A percentile compares a stretch with the other conserved stretches of the same genome.
phyloP scores from a whole-genome alignment of 768 basidiomycete genomes.

The Collybia sordida region DNA sequence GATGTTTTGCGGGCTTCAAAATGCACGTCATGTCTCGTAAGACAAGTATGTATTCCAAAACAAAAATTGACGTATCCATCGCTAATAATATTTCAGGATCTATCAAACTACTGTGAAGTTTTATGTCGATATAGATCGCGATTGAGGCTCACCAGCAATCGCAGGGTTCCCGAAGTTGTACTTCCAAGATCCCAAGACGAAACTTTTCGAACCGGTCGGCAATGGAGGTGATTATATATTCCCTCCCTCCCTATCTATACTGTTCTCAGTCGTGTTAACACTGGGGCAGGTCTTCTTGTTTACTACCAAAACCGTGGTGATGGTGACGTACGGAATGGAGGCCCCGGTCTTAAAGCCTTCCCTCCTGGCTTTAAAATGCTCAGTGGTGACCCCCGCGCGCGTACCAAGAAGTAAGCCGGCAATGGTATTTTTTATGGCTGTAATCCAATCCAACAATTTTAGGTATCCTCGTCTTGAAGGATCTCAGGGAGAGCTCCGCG shows the following conservation, averaged over 20 bases:
- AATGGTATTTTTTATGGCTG: not conserved
- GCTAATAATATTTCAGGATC: slow-evolving; percentile 22
- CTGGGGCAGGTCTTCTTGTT: slow-evolving; percentile 30
- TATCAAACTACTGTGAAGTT: slow-evolving; percentile 38
- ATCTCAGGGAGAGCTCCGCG: slow-evolving; percentile 37
- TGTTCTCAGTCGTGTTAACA: not conserved
- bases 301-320: slow-evolving; percentile 44
- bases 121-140: not conserved
- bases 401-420: slow-evolving; percentile 30
- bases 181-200: slow-evolving; percentile 37
- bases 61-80: not conserved
- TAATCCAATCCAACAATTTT: not conserved
- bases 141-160: not conserved
- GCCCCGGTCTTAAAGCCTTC: slow-evolving; percentile 39
- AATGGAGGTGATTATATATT: slow-evolving; percentile 30
- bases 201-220: slow-evolving; percentile 33
- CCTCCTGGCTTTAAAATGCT: slow-evolving; percentile 43
- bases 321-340: slow-evolving; percentile 36
- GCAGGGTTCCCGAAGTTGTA: slow-evolving; percentile 43
- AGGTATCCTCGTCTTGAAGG: slow-evolving; percentile 30
- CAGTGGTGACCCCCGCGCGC: slow-evolving; percentile 35
- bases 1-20: slow-evolving; percentile 31
- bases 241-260: not conserved
- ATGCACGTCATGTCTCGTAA: slow-evolving; percentile 37
- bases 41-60: slow-evolving; percentile 19